Base-by-base conservation (phyloP, 345 rosid genomes). In the Limnanthes douglasii region DNA sequence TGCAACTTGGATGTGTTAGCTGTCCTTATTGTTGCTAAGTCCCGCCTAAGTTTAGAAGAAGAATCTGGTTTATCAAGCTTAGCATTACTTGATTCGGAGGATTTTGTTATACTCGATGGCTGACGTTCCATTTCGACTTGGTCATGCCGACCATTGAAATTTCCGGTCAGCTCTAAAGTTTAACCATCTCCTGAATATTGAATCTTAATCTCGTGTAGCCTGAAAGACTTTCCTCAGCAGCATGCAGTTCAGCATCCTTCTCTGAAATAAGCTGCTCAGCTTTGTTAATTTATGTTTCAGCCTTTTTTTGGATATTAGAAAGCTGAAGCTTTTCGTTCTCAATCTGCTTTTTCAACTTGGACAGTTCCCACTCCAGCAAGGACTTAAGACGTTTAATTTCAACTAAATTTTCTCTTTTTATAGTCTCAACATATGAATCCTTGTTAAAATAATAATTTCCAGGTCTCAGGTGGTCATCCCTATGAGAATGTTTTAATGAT, bases 121-220 rank as follows among this genome's bases (percentile, higher is more conserved):
- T 65, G 54, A 48, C 69, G 84, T 48, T 84, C 95, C 88, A 84
- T 45, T 65, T 65, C 74, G 43, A 90, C 69, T 18, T 48, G 59
- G 38, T 73, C 79, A 57, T 74, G 75, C 98, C 98, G 84, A 21
- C 98, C 98, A 37, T 74, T 90, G 60, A 90, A 90, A 61, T 94
- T 75, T 31, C 98, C 98, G 15, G 92, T 57, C 35, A 84, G 78
- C 67, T 90, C 98, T 68, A 84, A 94, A 39, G 56, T 69, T 37
- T 77, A 71, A 56, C 92, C 82, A 13, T 77, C 81, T 40, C 95
- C 98, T 22, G 43, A 37, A 51, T 70, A 84, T 13, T 66, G 69
- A 48, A 90, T 54, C 64, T 62, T 50, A 57, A 84, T 82, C 98
- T 90, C 65, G 41, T 45, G n/a, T 9, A 33, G 12, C 81, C 98